phyloP scores from a whole-genome alignment of 1,284 basidiomycete genomes.

The Pholiota adiposa region DNA sequence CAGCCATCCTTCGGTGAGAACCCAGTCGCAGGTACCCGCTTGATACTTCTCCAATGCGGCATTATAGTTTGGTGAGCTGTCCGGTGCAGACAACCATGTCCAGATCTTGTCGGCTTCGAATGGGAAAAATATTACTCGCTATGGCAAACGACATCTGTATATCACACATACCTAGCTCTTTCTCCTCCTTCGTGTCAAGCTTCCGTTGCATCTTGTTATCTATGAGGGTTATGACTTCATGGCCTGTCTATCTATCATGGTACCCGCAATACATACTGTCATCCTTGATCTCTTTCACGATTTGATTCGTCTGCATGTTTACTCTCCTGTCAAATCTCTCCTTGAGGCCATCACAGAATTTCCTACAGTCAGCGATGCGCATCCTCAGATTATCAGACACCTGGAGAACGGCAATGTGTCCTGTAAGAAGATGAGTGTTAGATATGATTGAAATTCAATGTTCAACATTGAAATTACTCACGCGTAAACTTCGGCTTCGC shows the following conservation, averaged over 20 bases:
- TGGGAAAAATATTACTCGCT: neutral
- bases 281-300: neutral
- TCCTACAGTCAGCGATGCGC: neutral
- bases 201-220: neutral
- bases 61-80: constrained; percentile 9
- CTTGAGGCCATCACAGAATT: neutral
- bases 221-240: neutral
- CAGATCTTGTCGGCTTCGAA: neutral
- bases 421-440: neutral
- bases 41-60: constrained; percentile 8
- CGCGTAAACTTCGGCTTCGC: neutral
- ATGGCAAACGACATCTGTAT: neutral
- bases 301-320: neutral
- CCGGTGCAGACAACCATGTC: constrained; percentile 8
- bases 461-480: neutral
- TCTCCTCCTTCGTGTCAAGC: neutral
- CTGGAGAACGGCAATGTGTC: neutral
- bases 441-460: neutral
- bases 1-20: constrained; percentile 2
- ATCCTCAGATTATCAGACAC: neutral
- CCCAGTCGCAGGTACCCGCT: constrained; percentile 8
- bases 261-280: neutral
- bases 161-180: neutral
- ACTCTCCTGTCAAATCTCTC: neutral
- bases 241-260: neutral